Conservation (phyloP, 2,329 filamentous ascomycete genomes). For the Fusarium praegraminearum region DNA sequence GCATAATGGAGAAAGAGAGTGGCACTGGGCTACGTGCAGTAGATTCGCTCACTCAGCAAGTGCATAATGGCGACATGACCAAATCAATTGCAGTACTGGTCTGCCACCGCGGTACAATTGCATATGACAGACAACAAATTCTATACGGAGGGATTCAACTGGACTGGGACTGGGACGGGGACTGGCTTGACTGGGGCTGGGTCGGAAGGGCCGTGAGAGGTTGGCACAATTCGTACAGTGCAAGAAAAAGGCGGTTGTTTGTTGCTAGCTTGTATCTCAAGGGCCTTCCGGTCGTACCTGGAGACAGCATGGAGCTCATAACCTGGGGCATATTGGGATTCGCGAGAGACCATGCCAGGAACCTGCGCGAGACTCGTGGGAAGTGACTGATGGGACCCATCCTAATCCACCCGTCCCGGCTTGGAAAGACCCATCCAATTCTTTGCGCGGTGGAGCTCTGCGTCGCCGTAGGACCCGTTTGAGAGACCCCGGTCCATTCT, state of each 20-base stretch:
- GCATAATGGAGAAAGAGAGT: constrained; percentile 21
- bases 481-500: constrained; percentile 38
- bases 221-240: constrained; percentile 47
- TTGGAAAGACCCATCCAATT: constrained; percentile 33
- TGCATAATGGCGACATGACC: constrained; percentile 28
- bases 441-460: constrained; percentile 35
- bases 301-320: constrained; percentile 36
- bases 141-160: constrained; percentile 10
- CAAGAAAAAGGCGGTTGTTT: constrained; percentile 16
- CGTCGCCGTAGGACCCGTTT: constrained; percentile 41
- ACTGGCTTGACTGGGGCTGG: constrained; percentile 5
- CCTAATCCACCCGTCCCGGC: constrained; percentile 41
- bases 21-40: constrained; percentile 11
- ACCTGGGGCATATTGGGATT: constrained; percentile 44
- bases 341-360: constrained; percentile 39
- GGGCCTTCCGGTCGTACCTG: constrained; percentile 45
- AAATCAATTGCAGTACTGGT: constrained; percentile 26
- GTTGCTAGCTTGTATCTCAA: constrained; percentile 43
- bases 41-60: constrained; percentile 7
- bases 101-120: constrained; percentile 10
- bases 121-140: background rate
- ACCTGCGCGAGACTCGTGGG: constrained; percentile 40
- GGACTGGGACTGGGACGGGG: constrained; percentile 6
- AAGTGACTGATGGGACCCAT: constrained; percentile 37
- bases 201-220: constrained; percentile 43